Evolutionary conservation across 345 rosid genomes (phyloP).

Genomic region (Anastatica hierochuntica): DNA sequence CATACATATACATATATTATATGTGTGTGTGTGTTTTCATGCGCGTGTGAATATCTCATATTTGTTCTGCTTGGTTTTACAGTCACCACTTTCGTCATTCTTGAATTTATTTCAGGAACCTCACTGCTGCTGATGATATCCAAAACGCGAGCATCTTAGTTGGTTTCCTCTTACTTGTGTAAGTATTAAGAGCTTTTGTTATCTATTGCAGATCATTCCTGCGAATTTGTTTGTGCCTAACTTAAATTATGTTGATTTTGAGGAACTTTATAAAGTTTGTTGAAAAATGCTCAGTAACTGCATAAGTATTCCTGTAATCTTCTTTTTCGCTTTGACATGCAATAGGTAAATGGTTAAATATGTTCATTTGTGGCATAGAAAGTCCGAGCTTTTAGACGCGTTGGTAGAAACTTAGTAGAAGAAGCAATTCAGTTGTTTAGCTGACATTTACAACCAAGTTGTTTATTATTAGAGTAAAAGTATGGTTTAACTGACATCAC

Average conservation of each 20-base stretch:
- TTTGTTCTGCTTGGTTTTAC: not conserved
- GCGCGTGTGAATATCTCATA: constrained; percentile 2
- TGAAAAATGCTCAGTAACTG: not conserved
- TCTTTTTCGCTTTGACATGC: not conserved
- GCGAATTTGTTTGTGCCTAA: not conserved
- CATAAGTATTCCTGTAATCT: constrained; percentile 1
- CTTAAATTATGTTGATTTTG: not conserved
- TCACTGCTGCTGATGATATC: not conserved
- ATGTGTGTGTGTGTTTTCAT: constrained; percentile 9
- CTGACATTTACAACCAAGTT: constrained; percentile 23
- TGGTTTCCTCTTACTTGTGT: constrained; percentile 6
- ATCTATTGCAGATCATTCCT: not conserved
- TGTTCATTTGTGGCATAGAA: constrained; percentile 26
- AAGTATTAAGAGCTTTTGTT: constrained; percentile 6
- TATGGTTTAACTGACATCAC: constrained; percentile 23
- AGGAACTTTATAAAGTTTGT: not conserved
- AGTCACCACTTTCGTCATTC: not conserved
- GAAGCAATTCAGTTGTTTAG: constrained; percentile 47
- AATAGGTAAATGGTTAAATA: constrained; percentile 3
- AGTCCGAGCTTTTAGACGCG: constrained; percentile 56
- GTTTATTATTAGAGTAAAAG: constrained; percentile 8
- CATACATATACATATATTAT: not conserved
- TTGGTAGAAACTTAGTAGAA: constrained; percentile 64
- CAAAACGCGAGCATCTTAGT: not conserved
- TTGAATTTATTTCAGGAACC: constrained; percentile 5